Evolutionary conservation across 164 flowering plant genomes (phyloP).

Genomic region (Kalanchoe fedtschenkoi): DNA sequence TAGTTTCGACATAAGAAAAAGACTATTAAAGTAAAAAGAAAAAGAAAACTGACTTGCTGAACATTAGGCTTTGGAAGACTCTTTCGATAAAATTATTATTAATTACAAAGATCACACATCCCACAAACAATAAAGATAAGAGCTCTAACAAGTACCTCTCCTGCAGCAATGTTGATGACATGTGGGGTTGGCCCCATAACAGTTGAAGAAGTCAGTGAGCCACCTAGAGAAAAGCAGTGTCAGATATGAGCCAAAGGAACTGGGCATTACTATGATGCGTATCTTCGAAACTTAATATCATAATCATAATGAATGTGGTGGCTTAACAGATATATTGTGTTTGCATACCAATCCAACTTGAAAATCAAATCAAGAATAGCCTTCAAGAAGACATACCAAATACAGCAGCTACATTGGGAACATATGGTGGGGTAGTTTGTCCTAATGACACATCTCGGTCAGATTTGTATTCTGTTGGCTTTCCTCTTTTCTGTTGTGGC

Average conservation of each 20-base stretch:
- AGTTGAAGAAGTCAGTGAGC: constrained; percentile 61
- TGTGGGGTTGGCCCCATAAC: constrained; percentile 87
- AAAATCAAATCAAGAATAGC: not conserved
- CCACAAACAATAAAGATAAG: no score
- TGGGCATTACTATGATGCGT: no score
- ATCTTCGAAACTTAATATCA: no score
- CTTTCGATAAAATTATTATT: no score
- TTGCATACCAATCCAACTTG: no score
- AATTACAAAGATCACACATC: no score
- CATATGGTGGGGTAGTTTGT: constrained; percentile 34
- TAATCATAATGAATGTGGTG: no score
- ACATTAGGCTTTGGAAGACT: no score
- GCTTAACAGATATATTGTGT: not conserved
- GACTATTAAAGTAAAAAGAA: no score
- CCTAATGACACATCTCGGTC: constrained; percentile 56
- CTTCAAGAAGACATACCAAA: constrained; percentile 35
- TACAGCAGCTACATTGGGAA: constrained; percentile 35
- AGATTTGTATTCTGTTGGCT: constrained; percentile 77
- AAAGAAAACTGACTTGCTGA: no score
- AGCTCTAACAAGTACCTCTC: constrained; percentile 93
- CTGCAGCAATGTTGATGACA: constrained; percentile 54
- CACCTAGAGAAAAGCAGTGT: constrained; percentile 47
- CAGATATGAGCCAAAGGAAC: no score
- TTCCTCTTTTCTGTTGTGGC: constrained; percentile 59
- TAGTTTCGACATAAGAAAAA: not conserved